Base-by-base conservation (phyloP, 495 filamentous ascomycete genomes). In the Penicillium canariense region DNA sequence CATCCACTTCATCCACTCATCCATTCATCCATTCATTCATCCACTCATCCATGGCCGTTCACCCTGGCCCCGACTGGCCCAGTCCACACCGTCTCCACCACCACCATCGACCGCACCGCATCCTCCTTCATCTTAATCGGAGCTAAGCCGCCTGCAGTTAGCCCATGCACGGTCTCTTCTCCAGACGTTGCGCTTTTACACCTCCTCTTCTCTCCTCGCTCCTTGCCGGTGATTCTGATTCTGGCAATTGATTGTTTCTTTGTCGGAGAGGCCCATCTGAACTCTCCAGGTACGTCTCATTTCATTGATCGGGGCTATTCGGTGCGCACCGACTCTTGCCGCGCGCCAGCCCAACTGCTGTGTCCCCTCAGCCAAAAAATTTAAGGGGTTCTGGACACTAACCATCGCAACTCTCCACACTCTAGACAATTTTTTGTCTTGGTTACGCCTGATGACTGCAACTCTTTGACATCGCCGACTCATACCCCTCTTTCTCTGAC, bases 91-190 rank as follows among this genome's bases (percentile, higher is more conserved):
- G 20, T 27, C 44, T 22, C 38, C 49, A 52, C 46, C 20, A 11
- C 17, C 18, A 35, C 12, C 46, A 48, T 32, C 45, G n/a, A 42
- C 38, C 45, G 30, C 46, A 32, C 50, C 50, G 34, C 55, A 53
- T 54, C 52, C 56, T 52, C 61, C 58, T 64, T 64, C 61, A 64
- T 61, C 58, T 61, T 64, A 60, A 52, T 57, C 55, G 58, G 32
- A 54, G 58, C 61, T 63, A 63, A 55, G 46, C 60, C 47, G 14
- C 22, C 30, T 48, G 18, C 25, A 54, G 56, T 45, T 59, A 58
- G 54, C 32, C 26, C 35, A 56, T 60, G 60, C 60, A 63, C 60
- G 60, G 60, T 14, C 48, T 53, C 58, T 51, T 55, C 56, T 59
- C 56, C 56, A 55, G 59, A 56, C 48, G 52, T 44, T 52, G 32